Base-by-base conservation (phyloP, 139 green algal genomes). In the Gonium pectorale region DNA sequence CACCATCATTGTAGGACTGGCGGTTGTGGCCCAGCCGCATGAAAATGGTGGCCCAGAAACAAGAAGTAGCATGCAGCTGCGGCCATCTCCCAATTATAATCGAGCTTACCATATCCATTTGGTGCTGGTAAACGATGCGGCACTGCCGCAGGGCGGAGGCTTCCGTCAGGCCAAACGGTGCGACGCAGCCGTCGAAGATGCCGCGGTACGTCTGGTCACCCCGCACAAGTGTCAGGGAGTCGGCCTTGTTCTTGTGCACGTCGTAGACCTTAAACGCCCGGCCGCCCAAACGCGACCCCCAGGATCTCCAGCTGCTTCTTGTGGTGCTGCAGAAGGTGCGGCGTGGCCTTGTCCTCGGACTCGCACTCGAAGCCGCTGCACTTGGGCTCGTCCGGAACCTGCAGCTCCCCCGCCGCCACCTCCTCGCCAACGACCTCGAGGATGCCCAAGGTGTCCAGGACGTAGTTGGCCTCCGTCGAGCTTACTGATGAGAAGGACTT, bases 231-330 rank as follows among this genome's bases (percentile, higher is more conserved):
- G n/a, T 31, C 54, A 63, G 54, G 22, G n/a, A 29, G 11, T 63
- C 54, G 6, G 19, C 21, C 3, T 6, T 11, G 54, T 11, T 27
- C 6, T 63, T 63, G 54, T 29, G 54, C 21, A 63, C 54, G 54
- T 63, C 22, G 54, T 63, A 63, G 17, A 63, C 22, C 6, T n/a
- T n/a, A 22, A 63, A 63, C 21, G 21, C 54, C 21, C 54, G 21
- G n/a, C 54, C 54, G 81, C 27, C 7, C 35, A 73, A 35, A 81
- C 73, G 22, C 68, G 66, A 21, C 81, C 68, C 8, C 68, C 81
- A 73, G 69, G 69, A 31, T 29, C 63, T 40, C 13, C 56, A 54
- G 64, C 63, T 70, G 52, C 41, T 31, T 59, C 74, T 51, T 54
- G 56, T 35, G 41, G 54, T 63, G 54, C 54, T 19, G 6, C 6